Evolutionary conservation across 371 early-diverging fungal species (phyloP).

Genomic region (Funneliformis caledonium): DNA sequence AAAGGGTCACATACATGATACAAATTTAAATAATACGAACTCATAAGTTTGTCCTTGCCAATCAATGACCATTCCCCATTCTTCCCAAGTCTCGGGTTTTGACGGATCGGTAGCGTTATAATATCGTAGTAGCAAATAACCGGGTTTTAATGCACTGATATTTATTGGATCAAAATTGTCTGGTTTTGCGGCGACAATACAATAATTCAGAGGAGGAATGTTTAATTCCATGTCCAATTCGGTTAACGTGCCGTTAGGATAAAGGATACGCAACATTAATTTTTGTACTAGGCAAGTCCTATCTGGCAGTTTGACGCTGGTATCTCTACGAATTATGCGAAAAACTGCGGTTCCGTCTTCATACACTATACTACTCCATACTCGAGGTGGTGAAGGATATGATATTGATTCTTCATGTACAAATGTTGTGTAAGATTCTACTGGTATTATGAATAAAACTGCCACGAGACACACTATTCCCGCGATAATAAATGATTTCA

Average conservation of each 20-base stretch:
- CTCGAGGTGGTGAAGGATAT: not conserved
- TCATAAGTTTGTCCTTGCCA: not conserved
- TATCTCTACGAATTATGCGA: not conserved
- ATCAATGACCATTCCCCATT: not conserved
- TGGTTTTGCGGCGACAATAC: not conserved
- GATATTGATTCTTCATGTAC: too few species aligned
- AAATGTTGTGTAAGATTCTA: too few species aligned
- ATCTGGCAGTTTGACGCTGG: not conserved
- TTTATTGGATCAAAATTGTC: not conserved
- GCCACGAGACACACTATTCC: too few species aligned
- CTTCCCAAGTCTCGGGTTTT: not conserved
- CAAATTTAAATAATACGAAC: not conserved
- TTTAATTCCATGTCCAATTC: not conserved
- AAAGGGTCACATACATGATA: too few species aligned
- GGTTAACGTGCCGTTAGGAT: not conserved
- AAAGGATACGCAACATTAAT: not conserved
- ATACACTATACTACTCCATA: not conserved
- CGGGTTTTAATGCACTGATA: not conserved
- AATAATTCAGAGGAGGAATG: not conserved
- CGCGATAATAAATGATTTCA: too few species aligned
- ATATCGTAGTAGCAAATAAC: not conserved
- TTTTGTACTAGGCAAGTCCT: not conserved
- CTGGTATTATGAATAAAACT: too few species aligned
- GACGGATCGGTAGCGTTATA: not conserved
- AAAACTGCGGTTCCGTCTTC: not conserved